phyloP scores from a whole-genome alignment of 768 basidiomycete genomes.

The Phlebiopsis flavidoalba region DNA sequence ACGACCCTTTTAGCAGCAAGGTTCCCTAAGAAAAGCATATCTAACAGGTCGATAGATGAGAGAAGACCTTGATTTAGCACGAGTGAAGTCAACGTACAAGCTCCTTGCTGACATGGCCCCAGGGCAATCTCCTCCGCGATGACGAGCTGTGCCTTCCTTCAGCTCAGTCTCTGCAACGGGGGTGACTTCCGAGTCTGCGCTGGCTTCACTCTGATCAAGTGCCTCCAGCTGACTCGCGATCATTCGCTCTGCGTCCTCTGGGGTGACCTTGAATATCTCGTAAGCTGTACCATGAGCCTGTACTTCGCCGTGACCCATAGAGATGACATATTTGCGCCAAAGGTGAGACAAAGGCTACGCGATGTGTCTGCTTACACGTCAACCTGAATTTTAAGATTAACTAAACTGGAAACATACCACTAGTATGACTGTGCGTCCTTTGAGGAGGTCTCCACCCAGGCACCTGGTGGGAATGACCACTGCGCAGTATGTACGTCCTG shows the following conservation, averaged over 20 bases:
- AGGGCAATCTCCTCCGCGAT: constrained; percentile 57
- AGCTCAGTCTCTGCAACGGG: too few species aligned
- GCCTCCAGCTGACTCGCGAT: constrained; percentile 12
- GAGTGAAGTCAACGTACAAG: not conserved
- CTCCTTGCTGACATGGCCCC: constrained; percentile 40
- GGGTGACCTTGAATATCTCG: constrained; percentile 38
- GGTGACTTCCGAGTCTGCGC: not conserved
- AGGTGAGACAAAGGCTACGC: constrained; percentile 45
- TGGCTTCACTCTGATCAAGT: constrained; percentile 18
- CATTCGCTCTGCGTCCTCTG: constrained; percentile 19
- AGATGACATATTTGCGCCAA: constrained; percentile 54
- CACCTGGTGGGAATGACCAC: constrained; percentile 42
- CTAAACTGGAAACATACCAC: constrained; percentile 29
- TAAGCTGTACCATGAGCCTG: constrained; percentile 43
- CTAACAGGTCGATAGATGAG: constrained; percentile 12
- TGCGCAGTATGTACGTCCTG: constrained; percentile 42
- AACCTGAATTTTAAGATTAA: not conserved
- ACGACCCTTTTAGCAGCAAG: constrained; percentile 1
- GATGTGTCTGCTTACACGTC: constrained; percentile 34
- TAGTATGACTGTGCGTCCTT: constrained; percentile 41
- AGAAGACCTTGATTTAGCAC: not conserved
- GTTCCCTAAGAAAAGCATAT: constrained; percentile 24
- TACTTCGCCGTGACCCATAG: constrained; percentile 45
- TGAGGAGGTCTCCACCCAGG: constrained; percentile 37
- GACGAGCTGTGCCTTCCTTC: constrained; percentile 43